Conservation (phyloP, 2,329 filamentous ascomycete species). For the Venturia aucupariae region DNA sequence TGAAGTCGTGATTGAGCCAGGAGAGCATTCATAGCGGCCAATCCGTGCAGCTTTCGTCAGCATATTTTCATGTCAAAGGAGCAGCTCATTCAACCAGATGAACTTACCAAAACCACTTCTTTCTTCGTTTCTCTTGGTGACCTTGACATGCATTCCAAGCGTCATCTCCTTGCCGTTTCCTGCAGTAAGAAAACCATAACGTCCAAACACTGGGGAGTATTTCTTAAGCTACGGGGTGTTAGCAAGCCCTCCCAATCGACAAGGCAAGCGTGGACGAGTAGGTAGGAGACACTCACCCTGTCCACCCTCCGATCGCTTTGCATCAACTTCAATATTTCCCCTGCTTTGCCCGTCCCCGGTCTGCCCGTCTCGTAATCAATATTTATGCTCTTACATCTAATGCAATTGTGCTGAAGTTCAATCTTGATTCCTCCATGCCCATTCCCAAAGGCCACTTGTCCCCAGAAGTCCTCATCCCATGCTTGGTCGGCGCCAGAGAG, state of each 20-base stretch:
- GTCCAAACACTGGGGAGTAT: conserved; percentile 40
- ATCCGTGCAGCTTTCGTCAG: neutral
- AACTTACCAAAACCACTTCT: conserved; percentile 33
- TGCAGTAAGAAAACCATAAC: conserved; percentile 35
- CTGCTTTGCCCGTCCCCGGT: conserved; percentile 27
- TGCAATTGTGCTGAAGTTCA: conserved; percentile 36
- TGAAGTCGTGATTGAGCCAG: neutral
- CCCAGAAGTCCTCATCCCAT: conserved; percentile 41
- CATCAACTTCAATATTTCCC: conserved; percentile 36
- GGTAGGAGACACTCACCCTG: conserved; percentile 25
- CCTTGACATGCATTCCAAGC: conserved; percentile 36
- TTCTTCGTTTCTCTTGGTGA: conserved; percentile 31
- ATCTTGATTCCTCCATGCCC: conserved; percentile 21
- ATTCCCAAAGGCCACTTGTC: conserved; percentile 27
- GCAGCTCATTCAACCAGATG: neutral
- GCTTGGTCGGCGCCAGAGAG: conserved; percentile 30
- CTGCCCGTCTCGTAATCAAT: conserved; percentile 38
- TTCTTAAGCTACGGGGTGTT: conserved; percentile 21
- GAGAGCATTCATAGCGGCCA: neutral
- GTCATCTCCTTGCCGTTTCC: conserved; percentile 24
- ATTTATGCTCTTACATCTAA: conserved; percentile 37
- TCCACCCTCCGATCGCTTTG: conserved; percentile 38
- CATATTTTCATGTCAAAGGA: neutral
- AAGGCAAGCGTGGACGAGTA: too few species aligned
- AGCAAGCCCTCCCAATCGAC: neutral